Percentiles rank a stretch among this genome's conserved stretches.
Evolutionary conservation across 148 eudicot genomes (phyloP).

Genomic region (Rhododendron griersonianum): DNA sequence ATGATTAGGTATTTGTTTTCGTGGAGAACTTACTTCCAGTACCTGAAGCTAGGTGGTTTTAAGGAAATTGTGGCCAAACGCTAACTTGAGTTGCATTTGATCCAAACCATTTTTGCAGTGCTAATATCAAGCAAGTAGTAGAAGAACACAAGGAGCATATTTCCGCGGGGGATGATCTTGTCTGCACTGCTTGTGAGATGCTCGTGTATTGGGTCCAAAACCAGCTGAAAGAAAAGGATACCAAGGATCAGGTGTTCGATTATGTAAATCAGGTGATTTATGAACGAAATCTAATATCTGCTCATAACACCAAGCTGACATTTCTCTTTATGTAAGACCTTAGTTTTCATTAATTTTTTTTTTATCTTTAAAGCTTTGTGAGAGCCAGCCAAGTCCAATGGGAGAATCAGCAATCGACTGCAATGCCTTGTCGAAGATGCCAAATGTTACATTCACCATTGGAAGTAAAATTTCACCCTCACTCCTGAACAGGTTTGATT

Average conservation of each 20-base stretch:
- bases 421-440: slow-evolving; percentile 47
- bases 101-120: slow-evolving; percentile 32
- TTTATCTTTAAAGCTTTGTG: slow-evolving; percentile 54
- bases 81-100: not conserved
- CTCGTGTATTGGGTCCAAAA: slow-evolving; percentile 68
- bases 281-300: not conserved
- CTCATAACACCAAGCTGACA: not conserved
- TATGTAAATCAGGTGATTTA: slow-evolving; percentile 64
- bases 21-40: not conserved
- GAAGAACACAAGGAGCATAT: slow-evolving; percentile 31
- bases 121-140: slow-evolving; percentile 54
- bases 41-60: not conserved
- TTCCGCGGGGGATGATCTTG: slow-evolving; percentile 21
- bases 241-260: slow-evolving; percentile 60
- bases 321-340: not conserved
- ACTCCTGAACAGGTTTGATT: slow-evolving; percentile 75
- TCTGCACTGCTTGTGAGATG: slow-evolving; percentile 78
- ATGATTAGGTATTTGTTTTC: not conserved
- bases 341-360: not conserved
- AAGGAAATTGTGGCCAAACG: not conserved
- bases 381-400: slow-evolving; percentile 74
- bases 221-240: slow-evolving; percentile 46
- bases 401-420: slow-evolving; percentile 72
- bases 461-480: slow-evolving; percentile 51
- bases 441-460: slow-evolving; percentile 67